These are phyloP conservation scores for Leersia perrieri DNA, from an alignment of 176 grass and related monocot genomes.

Conservation along the genomic window DNA sequence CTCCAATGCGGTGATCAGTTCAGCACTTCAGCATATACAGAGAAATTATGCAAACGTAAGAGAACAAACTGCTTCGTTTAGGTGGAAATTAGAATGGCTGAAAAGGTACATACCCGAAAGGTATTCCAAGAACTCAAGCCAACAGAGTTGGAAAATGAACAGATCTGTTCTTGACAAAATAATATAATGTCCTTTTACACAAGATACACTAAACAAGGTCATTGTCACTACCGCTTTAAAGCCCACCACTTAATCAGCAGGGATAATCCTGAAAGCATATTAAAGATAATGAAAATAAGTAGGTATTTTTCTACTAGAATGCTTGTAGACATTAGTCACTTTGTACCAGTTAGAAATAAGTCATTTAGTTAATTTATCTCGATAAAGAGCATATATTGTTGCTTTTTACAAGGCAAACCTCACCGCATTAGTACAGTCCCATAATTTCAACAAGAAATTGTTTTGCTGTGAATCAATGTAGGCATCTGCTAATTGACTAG, in stretches of 20 bases:
- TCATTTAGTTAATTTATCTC: background rate
- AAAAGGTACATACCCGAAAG: background rate
- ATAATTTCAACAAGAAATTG: background rate
- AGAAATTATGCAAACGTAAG: background rate
- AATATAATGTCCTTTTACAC: conserved; percentile 1
- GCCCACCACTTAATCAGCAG: background rate
- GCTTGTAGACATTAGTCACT: background rate
- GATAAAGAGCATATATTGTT: background rate
- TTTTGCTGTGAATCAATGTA: background rate
- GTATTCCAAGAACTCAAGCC: background rate
- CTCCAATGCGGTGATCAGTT: background rate
- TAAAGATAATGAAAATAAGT: background rate
- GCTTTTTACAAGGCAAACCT: background rate
- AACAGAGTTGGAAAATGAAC: background rate
- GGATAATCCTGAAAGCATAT: conserved; percentile 19
- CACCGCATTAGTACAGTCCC: background rate
- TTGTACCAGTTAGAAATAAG: background rate
- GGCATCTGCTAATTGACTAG: background rate
- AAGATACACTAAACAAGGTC: background rate
- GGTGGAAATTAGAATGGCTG: background rate
- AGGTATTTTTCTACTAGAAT: background rate
- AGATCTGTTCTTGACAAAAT: background rate
- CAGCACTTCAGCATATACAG: background rate
- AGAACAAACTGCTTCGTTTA: background rate
- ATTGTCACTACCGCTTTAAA: background rate